phyloP scores from a whole-genome alignment of 352 stramenopile species.

The Pythium sp. region DNA sequence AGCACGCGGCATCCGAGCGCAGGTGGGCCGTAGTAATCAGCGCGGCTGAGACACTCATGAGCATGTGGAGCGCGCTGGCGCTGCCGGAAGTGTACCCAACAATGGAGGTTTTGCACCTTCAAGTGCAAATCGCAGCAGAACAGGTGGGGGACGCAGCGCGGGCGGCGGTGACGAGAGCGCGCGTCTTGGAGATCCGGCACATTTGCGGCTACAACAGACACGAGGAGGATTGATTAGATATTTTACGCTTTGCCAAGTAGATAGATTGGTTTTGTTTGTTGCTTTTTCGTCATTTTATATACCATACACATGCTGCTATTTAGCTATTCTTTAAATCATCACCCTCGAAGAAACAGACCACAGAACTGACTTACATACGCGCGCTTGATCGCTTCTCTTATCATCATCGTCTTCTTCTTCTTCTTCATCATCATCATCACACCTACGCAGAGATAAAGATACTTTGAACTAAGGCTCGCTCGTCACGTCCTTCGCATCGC shows the following conservation, averaged over 20 bases:
- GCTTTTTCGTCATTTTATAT: slow-evolving; percentile 6
- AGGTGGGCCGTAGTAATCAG: slow-evolving; percentile 29
- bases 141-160: slow-evolving; percentile 19
- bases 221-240: not conserved
- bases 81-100: slow-evolving; percentile 37
- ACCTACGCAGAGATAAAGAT: not conserved
- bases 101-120: slow-evolving; percentile 47
- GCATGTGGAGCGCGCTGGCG: slow-evolving; percentile 29
- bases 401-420: not conserved
- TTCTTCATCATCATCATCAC: not conserved
- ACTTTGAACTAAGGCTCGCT: not conserved
- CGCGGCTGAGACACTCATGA: slow-evolving; percentile 29
- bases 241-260: not conserved
- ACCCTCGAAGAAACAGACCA: not conserved
- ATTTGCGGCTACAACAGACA: slow-evolving; percentile 28
- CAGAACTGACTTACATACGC: slow-evolving; percentile 2
- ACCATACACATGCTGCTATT: slow-evolving; percentile 1
- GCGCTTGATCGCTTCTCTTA: not conserved
- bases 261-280: not conserved
- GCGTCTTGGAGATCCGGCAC: slow-evolving; percentile 21
- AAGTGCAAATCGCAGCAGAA: slow-evolving; percentile 44
- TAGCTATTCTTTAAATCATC: slow-evolving; percentile 1
- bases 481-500: not conserved
- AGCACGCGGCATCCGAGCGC: slow-evolving; percentile 23
- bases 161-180: slow-evolving; percentile 13